Conservation (phyloP, 2,329 filamentous ascomycete species). For the Fusarium dimerum region DNA sequence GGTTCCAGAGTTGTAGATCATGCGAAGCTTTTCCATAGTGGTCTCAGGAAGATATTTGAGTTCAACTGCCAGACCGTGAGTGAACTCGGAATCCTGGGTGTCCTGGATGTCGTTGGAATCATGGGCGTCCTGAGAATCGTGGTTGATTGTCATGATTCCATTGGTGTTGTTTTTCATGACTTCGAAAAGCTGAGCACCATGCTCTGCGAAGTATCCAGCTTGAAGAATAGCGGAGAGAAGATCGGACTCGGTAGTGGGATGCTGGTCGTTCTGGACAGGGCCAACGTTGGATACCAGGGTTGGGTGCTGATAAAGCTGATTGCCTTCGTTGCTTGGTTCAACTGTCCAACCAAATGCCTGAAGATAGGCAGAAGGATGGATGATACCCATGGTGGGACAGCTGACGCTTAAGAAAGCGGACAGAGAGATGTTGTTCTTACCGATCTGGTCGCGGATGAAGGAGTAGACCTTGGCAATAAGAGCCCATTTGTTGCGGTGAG, state of each 20-base stretch:
- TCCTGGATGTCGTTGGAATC: neutral
- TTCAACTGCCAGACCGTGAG: too few relatives aligned
- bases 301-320: constrained; percentile 11
- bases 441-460: constrained; percentile 50
- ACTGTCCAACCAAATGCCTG: constrained; percentile 47
- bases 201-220: constrained; percentile 28
- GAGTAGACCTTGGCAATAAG: constrained; percentile 58
- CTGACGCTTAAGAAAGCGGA: constrained; percentile 47
- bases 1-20: too few relatives aligned
- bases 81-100: constrained; percentile 21
- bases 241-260: constrained; percentile 32
- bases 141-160: constrained; percentile 29
- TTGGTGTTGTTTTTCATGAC: constrained; percentile 23
- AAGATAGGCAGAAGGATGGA: constrained; percentile 47
- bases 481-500: constrained; percentile 52
- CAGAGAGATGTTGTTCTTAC: constrained; percentile 47
- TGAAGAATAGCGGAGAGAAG: constrained; percentile 26
- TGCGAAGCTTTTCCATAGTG: too few relatives aligned
- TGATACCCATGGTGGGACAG: constrained; percentile 48
- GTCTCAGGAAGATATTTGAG: too few relatives aligned
- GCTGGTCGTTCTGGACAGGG: constrained; percentile 1
- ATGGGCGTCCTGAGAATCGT: constrained; percentile 2
- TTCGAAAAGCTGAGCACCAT: constrained; percentile 22
- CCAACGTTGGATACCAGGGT: constrained; percentile 1
- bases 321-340: constrained; percentile 29